A percentile compares a stretch with the other conserved stretches of the same genome.
phyloP scores from a whole-genome alignment of 73 alveolate species.

The Uronychia binucleata region DNA sequence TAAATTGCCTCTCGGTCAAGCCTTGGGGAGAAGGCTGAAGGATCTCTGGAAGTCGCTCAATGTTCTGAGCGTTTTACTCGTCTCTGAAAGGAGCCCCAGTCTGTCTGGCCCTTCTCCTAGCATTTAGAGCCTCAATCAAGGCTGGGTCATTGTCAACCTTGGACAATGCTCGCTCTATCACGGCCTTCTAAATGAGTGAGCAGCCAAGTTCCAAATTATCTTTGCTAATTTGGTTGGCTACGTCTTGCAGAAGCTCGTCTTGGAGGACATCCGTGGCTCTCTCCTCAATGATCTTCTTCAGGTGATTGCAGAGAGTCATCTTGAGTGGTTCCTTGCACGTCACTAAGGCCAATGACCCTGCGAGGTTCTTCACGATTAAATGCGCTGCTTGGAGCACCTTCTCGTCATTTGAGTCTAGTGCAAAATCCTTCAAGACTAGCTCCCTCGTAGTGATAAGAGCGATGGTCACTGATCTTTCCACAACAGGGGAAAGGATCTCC shows the following conservation, averaged over 20 bases:
- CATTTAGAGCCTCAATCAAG: constrained; percentile 81
- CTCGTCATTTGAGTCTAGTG: constrained; percentile 90
- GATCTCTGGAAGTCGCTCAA: constrained; percentile 82
- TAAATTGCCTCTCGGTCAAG: constrained; percentile 77
- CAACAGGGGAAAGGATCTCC: constrained; percentile 96
- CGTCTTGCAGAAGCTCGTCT: constrained; percentile 58
- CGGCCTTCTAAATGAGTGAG: constrained; percentile 82
- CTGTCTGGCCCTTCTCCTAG: constrained; percentile 72
- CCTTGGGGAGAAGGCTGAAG: constrained; percentile 89
- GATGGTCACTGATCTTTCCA: constrained; percentile 96
- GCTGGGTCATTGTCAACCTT: constrained; percentile 88
- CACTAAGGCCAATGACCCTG: constrained; percentile 96
- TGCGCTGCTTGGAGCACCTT: constrained; percentile 90
- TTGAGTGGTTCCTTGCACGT: constrained; percentile 98
- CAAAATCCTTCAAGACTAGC: constrained; percentile 95
- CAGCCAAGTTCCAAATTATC: constrained; percentile 96
- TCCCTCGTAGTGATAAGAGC: constrained; percentile 97
- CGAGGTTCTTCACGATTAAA: constrained; percentile 82
- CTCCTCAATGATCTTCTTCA: constrained; percentile 60
- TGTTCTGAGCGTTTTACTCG: constrained; percentile 52
- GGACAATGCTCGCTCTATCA: constrained; percentile 90
- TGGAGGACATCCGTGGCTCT: constrained; percentile 10
- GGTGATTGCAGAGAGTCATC: constrained; percentile 77
- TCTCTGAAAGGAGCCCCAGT: constrained; percentile 63
- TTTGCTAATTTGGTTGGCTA: constrained; percentile 59